phyloP scores from a whole-genome alignment of 768 basidiomycete genomes.

The Pulveroboletus ravenelii region DNA sequence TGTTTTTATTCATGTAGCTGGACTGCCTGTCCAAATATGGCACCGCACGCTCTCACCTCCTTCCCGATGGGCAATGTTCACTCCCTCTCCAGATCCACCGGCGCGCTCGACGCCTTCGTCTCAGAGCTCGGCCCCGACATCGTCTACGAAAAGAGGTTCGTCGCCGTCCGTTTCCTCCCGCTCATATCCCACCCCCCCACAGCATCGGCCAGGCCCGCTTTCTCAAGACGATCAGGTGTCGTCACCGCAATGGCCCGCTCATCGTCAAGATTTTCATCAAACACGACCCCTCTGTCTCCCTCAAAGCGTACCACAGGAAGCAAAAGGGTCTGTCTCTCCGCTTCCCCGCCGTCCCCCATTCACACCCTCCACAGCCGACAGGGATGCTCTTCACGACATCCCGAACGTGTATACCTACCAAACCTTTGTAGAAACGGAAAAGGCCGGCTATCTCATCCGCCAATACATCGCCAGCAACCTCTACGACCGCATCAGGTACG shows the following conservation, averaged over 20 bases:
- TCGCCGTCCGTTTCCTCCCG: neutral
- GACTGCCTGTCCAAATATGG: slow-evolving; percentile 2
- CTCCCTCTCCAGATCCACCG: slow-evolving; percentile 65
- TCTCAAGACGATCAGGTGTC: slow-evolving; percentile 83
- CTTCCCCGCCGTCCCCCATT: neutral
- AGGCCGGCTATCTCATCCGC: slow-evolving; percentile 89
- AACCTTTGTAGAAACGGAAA: slow-evolving; percentile 88
- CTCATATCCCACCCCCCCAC: neutral
- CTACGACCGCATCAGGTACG: slow-evolving; percentile 95
- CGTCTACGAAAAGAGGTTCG: slow-evolving; percentile 87
- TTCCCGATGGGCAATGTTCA: slow-evolving; percentile 71
- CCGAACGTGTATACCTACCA: slow-evolving; percentile 89
- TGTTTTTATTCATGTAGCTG: neutral
- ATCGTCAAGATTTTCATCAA: slow-evolving; percentile 96
- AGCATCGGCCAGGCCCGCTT: slow-evolving; percentile 31
- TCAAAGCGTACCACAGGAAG: slow-evolving; percentile 68
- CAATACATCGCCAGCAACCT: slow-evolving; percentile 94
- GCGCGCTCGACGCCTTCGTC: slow-evolving; percentile 87
- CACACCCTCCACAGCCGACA: slow-evolving; percentile 54
- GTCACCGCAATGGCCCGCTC: slow-evolving; percentile 76
- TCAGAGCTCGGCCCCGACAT: slow-evolving; percentile 84
- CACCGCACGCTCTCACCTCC: neutral
- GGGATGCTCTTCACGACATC: slow-evolving; percentile 78
- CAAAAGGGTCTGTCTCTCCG: slow-evolving; percentile 57
- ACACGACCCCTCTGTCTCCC: slow-evolving; percentile 78